Conservation (phyloP, 345 rosid species). For the Nephelium lappaceum region DNA sequence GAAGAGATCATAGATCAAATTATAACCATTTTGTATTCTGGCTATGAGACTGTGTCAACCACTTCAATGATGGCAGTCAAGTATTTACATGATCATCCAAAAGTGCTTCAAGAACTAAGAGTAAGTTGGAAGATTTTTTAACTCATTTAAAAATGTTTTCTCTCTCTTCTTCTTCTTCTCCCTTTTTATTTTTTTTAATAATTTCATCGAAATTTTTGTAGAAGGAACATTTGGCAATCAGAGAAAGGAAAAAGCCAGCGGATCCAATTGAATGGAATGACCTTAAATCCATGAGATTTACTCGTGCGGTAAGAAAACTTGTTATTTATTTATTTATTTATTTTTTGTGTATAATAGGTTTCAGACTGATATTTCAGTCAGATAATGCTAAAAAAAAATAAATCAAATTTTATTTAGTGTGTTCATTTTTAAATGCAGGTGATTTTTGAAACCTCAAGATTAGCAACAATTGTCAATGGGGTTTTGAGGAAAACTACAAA, state of each 20-base stretch:
- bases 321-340: neutral
- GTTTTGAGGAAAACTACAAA: conserved; percentile 74
- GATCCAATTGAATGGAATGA: conserved; percentile 71
- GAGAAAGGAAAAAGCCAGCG: conserved; percentile 58
- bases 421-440: conserved; percentile 45
- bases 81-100: conserved; percentile 80
- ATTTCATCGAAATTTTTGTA: conserved; percentile 24
- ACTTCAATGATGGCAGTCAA: conserved; percentile 93
- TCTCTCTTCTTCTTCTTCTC: too few species aligned
- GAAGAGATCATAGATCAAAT: conserved; percentile 83
- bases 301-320: conserved; percentile 72
- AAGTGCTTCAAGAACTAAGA: conserved; percentile 69
- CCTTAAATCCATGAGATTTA: conserved; percentile 77
- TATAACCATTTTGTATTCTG: conserved; percentile 75
- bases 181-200: neutral
- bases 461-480: conserved; percentile 85
- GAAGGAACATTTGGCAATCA: conserved; percentile 79
- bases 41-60: conserved; percentile 86
- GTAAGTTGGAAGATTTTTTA: conserved; percentile 36
- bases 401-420: neutral
- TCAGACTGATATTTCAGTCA: too few species aligned
- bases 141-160: neutral
- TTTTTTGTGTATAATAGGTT: too few species aligned
- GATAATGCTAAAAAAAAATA: too few species aligned
- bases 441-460: conserved; percentile 76